phyloP scores from a whole-genome alignment of 352 stramenopile genomes.

The Globisporangium mamillatum region DNA sequence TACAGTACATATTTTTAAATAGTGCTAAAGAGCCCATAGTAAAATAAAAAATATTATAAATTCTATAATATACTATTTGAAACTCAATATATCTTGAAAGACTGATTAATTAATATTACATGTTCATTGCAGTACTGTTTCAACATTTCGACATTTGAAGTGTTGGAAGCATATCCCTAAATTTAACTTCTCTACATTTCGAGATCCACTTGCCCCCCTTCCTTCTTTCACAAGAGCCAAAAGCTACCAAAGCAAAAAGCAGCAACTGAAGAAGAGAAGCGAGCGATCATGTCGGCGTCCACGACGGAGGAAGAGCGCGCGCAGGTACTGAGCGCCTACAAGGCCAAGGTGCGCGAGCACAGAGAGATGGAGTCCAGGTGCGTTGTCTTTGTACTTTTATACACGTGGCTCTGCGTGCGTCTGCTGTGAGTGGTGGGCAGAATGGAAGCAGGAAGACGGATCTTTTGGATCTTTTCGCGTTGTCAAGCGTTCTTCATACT shows the following conservation, averaged over 20 bases:
- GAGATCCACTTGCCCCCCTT: conserved; percentile 6
- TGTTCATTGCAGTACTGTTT: neutral
- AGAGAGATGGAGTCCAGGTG: conserved; percentile 94
- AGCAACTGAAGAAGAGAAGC: conserved; percentile 8
- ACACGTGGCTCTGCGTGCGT: neutral
- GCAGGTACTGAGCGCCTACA: conserved; percentile 94
- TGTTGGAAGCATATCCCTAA: neutral
- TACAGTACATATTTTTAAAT: no score
- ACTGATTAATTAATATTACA: neutral
- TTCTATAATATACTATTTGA: neutral
- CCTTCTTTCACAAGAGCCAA: neutral
- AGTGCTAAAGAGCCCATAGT: no score
- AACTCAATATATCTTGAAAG: neutral
- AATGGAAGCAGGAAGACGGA: neutral
- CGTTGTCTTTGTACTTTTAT: conserved; percentile 10
- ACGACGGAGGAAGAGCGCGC: conserved; percentile 84
- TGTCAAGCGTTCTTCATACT: neutral
- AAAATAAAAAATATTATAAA: neutral
- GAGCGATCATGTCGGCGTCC: conserved; percentile 54
- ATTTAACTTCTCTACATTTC: conserved; percentile 1
- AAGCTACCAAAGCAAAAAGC: neutral
- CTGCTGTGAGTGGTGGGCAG: neutral
- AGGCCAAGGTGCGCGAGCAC: conserved; percentile 96
- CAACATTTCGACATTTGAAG: conserved; percentile 6
- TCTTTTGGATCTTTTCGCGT: conserved; percentile 12